Conservation (phyloP, 106 monocot genomes). For the Acanthochlamys bracteata region DNA sequence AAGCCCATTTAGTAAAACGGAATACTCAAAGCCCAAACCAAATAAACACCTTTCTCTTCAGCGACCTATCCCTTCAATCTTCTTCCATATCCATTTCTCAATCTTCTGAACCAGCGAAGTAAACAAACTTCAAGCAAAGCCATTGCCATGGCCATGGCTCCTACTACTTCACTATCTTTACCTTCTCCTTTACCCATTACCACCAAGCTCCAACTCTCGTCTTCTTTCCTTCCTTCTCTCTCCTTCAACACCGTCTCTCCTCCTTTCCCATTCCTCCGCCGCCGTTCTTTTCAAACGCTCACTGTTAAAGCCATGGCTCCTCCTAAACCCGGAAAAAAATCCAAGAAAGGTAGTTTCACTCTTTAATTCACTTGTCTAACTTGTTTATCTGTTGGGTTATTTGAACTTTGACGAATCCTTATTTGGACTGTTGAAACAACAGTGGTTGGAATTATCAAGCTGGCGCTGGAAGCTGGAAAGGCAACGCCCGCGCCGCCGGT, state of each 20-base stretch:
- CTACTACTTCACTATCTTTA: slow-evolving; percentile 1
- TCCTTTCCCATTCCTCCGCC: not conserved
- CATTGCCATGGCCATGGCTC: slow-evolving; percentile 1
- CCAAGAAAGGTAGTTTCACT: slow-evolving; percentile 57
- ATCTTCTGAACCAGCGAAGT: no score
- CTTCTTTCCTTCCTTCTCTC: slow-evolving; percentile 10
- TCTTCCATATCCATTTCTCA: no score
- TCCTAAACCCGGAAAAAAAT: slow-evolving; percentile 39
- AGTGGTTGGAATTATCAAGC: slow-evolving; percentile 87
- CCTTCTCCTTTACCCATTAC: slow-evolving; percentile 2
- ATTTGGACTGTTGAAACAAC: slow-evolving; percentile 2
- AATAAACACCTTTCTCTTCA: no score
- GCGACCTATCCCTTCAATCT: no score
- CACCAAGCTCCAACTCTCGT: slow-evolving; percentile 9
- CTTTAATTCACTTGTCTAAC: not conserved
- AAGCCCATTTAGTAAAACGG: no score
- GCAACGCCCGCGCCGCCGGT: slow-evolving; percentile 97
- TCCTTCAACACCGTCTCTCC: slow-evolving; percentile 10
- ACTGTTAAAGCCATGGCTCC: slow-evolving; percentile 40
- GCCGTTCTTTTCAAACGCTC: not conserved
- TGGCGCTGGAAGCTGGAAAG: slow-evolving; percentile 92
- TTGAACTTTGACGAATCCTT: no score
- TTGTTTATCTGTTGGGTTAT: not conserved
- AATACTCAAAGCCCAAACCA: no score
- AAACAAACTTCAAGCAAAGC: no score